A percentile compares a stretch with the other conserved stretches of the same genome.
These are phyloP conservation scores for Solanum dulcamara DNA, from an alignment of 257 asterid species.

Conservation along the genomic window DNA sequence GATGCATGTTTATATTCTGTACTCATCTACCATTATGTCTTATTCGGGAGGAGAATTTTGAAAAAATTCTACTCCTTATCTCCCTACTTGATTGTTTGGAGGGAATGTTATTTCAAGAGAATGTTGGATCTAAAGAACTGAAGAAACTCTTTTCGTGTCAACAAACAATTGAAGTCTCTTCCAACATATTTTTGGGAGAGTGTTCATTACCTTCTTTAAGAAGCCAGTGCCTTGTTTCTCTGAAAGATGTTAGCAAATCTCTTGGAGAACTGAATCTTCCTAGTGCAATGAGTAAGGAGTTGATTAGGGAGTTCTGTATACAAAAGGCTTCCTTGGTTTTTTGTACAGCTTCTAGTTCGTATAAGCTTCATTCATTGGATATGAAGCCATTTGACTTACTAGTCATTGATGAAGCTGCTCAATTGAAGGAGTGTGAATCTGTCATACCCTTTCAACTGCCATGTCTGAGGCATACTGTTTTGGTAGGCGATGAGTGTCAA, in stretches of 20 bases:
- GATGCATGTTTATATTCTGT: not conserved
- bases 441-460: slow-evolving; percentile 5
- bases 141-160: not conserved
- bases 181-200: not conserved
- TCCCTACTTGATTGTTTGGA: not conserved
- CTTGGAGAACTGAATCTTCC: not conserved
- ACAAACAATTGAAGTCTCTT: not conserved
- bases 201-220: not conserved
- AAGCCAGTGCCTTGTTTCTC: not conserved
- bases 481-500: slow-evolving; percentile 14
- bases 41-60: not conserved
- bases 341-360: slow-evolving; percentile 7
- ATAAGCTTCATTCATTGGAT: slow-evolving; percentile 1
- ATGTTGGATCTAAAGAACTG: not conserved
- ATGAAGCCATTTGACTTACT: not conserved
- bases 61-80: not conserved
- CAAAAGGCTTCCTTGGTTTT: not conserved
- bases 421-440: slow-evolving; percentile 9
- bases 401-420: slow-evolving; percentile 9
- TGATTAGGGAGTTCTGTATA: not conserved
- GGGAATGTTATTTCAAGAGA: not conserved
- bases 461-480: not conserved
- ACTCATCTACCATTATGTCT: not conserved
- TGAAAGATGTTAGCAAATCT: not conserved
- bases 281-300: not conserved